phyloP scores from a whole-genome alignment of 2,329 filamentous ascomycete species.

The Juglanconis oblonga region DNA sequence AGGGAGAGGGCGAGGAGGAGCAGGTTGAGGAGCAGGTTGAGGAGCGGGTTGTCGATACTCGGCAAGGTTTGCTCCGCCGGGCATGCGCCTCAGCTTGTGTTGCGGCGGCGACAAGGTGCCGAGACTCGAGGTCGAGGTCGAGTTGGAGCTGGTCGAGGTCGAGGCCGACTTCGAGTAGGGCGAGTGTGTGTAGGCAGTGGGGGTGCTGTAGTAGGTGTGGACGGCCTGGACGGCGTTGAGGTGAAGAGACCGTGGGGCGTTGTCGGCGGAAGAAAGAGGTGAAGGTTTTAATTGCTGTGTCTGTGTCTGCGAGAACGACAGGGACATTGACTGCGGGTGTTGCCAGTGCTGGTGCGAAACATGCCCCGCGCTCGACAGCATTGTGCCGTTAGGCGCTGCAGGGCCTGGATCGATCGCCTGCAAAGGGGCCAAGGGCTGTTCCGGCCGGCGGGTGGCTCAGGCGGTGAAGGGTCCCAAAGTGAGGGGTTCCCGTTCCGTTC shows the following conservation, averaged over 20 bases:
- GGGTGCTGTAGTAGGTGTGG: slow-evolving; percentile 10
- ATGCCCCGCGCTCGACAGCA: slow-evolving; percentile 18
- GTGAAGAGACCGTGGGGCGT: slow-evolving; percentile 14
- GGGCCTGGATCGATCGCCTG: too few relatives aligned
- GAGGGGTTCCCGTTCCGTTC: too few relatives aligned
- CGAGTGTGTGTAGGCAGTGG: slow-evolving; percentile 8
- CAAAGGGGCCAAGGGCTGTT: not conserved
- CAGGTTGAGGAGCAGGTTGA: not conserved
- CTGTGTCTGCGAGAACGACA: not conserved
- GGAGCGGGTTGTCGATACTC: slow-evolving; percentile 39
- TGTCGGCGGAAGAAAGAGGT: slow-evolving; percentile 18
- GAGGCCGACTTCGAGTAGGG: slow-evolving; percentile 6
- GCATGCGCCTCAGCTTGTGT: slow-evolving; percentile 20
- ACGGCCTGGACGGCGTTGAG: slow-evolving; percentile 19
- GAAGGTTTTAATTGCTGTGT: slow-evolving; percentile 10
- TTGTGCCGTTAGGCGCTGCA: not conserved
- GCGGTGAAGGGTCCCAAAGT: not conserved
- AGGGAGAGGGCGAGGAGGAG: not conserved
- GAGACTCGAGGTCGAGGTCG: slow-evolving; percentile 6
- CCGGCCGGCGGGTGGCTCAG: not conserved
- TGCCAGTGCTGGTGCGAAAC: not conserved
- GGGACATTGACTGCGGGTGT: not conserved
- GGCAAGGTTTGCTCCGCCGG: slow-evolving; percentile 35
- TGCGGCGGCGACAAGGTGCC: not conserved
- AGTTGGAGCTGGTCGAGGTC: not conserved